Conservation (phyloP, 768 basidiomycete genomes). For the Rhodotorula graminis region DNA sequence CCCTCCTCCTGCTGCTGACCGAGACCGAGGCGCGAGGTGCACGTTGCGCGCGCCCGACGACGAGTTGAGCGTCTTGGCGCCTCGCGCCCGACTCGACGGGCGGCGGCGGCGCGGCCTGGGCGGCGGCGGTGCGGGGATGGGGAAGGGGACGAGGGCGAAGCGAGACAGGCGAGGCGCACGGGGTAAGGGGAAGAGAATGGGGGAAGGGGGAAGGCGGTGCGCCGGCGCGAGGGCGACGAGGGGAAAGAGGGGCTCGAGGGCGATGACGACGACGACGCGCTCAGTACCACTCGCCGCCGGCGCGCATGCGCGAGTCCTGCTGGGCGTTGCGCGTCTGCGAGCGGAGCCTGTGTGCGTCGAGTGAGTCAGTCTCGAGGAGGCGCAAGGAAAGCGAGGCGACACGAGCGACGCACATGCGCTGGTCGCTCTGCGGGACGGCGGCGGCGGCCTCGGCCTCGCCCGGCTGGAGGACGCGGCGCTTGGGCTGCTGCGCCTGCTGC, state of each 20-base stretch:
- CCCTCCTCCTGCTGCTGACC: neutral
- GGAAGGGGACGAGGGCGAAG: neutral
- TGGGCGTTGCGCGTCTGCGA: slow-evolving; percentile 33
- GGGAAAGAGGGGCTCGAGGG: too few relatives aligned
- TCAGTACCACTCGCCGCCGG: slow-evolving; percentile 37
- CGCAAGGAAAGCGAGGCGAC: neutral
- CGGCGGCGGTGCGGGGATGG: neutral
- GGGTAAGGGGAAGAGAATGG: neutral
- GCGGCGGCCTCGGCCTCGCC: slow-evolving; percentile 28
- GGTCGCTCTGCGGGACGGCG: slow-evolving; percentile 19
- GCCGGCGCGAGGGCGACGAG: neutral
- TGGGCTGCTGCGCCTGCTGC: slow-evolving; percentile 18
- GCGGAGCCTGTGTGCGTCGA: slow-evolving; percentile 23
- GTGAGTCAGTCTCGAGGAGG: neutral
- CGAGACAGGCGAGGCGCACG: neutral
- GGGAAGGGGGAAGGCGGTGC: too few relatives aligned
- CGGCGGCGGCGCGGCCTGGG: neutral
- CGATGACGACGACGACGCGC: neutral
- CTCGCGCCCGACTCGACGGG: neutral
- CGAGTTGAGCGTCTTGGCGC: neutral
- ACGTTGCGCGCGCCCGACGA: neutral
- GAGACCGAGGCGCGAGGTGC: neutral
- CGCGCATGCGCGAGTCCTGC: slow-evolving; percentile 24
- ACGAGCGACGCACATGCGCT: slow-evolving; percentile 27
- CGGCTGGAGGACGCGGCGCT: slow-evolving; percentile 31